phyloP scores from a whole-genome alignment of 75 land plant genomes.

The Gnetum montanum region DNA sequence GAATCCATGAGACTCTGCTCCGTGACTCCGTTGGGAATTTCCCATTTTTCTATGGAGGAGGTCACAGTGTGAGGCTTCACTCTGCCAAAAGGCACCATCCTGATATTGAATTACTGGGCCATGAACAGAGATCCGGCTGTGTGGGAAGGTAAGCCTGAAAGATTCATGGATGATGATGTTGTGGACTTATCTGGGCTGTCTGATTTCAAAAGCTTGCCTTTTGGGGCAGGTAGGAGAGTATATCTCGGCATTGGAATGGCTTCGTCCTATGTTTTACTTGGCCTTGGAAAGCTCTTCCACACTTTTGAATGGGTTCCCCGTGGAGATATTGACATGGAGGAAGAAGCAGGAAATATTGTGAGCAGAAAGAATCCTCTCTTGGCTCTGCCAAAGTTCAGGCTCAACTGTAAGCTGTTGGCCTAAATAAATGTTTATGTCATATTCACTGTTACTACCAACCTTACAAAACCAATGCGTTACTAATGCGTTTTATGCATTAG shows the following conservation, averaged over 20 bases:
- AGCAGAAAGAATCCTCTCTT: too few species aligned
- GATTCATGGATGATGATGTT: constrained; percentile 9
- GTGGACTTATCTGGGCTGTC: background rate
- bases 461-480: too few species aligned
- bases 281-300: too few species aligned
- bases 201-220: constrained; percentile 8
- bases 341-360: too few species aligned
- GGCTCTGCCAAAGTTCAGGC: too few species aligned
- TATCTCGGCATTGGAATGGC: constrained; percentile 16
- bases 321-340: too few species aligned
- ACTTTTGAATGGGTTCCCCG: too few species aligned
- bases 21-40: constrained; percentile 4
- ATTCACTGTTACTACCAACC: too few species aligned
- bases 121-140: constrained; percentile 18
- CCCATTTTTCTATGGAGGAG: constrained; percentile 13
- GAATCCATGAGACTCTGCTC: constrained; percentile 18
- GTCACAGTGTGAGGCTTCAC: constrained; percentile 7
- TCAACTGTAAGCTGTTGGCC: too few species aligned
- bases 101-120: constrained; percentile 17
- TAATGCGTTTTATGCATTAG: too few species aligned
- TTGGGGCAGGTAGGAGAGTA: constrained; percentile 18
- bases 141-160: constrained; percentile 24
- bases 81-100: constrained; percentile 8
- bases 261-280: background rate
- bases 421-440: too few species aligned